These are phyloP conservation scores for Eimeria mitis DNA, from an alignment of 169 alveolate genomes.

Conservation along the genomic window DNA sequence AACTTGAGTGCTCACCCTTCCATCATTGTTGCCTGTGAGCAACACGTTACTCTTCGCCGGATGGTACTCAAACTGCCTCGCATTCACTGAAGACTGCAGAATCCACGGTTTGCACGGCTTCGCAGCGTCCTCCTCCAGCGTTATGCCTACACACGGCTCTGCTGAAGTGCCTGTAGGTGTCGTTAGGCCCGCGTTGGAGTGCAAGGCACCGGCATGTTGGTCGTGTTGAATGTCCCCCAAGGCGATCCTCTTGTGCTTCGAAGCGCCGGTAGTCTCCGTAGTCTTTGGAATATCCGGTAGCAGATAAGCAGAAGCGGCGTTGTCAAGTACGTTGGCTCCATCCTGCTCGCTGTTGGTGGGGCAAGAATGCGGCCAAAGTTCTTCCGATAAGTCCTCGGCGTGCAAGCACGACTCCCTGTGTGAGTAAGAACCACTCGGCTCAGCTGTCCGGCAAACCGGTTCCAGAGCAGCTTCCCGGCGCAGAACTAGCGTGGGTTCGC, in stretches of 20 bases:
- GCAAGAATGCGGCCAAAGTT: neutral
- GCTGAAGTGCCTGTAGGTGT: constrained; percentile 7
- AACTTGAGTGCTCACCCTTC: constrained; percentile 69
- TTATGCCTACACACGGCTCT: constrained; percentile 30
- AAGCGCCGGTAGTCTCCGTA: neutral
- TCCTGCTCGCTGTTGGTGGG: neutral
- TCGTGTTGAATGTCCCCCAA: neutral
- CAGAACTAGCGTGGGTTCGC: constrained; percentile 52
- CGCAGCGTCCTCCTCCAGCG: constrained; percentile 26
- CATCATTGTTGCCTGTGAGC: constrained; percentile 83
- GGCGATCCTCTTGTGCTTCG: neutral
- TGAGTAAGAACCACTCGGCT: neutral
- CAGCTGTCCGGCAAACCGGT: constrained; percentile 18
- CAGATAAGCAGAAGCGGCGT: neutral
- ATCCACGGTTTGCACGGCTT: constrained; percentile 44
- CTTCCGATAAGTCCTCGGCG: neutral
- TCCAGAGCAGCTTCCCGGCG: constrained; percentile 56
- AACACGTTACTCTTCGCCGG: constrained; percentile 73
- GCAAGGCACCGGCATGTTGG: neutral
- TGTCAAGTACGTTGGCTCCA: neutral
- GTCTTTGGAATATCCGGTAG: neutral
- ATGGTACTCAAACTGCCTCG: constrained; percentile 85
- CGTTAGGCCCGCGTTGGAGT: neutral
- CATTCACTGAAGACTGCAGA: constrained; percentile 72
- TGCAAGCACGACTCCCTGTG: constrained; percentile 4